Evolutionary conservation across 1,139 yeast species (phyloP).

Genomic region (Candida freyschussii): DNA sequence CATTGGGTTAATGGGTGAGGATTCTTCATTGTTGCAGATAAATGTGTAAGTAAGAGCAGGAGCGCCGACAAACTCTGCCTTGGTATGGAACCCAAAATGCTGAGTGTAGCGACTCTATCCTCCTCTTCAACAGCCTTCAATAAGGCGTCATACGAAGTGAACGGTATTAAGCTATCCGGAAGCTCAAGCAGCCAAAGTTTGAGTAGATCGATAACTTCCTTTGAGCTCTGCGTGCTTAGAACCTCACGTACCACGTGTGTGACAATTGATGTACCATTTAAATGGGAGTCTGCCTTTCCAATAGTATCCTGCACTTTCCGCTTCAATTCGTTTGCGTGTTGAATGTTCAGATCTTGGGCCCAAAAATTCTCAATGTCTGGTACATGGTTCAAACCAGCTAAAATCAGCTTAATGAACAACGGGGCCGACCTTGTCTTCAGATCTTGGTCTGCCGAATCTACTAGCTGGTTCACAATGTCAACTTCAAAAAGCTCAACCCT

Average conservation of each 20-base stretch:
- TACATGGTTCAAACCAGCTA: conserved; percentile 8
- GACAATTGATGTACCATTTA: background rate
- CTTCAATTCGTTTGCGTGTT: conserved; percentile 19
- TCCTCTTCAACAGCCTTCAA: conserved; percentile 5
- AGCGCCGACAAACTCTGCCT: conserved; percentile 26
- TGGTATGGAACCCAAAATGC: conserved; percentile 22
- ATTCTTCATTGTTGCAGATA: conserved; percentile 4
- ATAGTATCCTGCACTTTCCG: conserved; percentile 11
- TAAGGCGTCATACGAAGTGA: conserved; percentile 26
- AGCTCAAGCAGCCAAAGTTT: conserved; percentile 32
- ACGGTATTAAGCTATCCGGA: conserved; percentile 32
- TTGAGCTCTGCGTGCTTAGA: conserved; percentile 7
- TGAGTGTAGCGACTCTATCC: conserved; percentile 6
- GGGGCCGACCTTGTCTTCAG: conserved; percentile 18
- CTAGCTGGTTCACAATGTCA: conserved; percentile 19
- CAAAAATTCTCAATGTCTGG: conserved; percentile 12
- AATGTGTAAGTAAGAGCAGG: conserved; percentile 16
- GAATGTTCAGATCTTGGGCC: conserved; percentile 17
- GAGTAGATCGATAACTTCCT: conserved; percentile 24
- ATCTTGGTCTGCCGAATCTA: conserved; percentile 7
- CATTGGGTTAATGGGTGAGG: conserved; percentile 1
- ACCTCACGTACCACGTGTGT: conserved; percentile 11
- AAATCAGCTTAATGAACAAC: conserved; percentile 11
- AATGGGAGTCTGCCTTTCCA: conserved; percentile 1
- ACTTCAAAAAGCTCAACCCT: conserved; percentile 15